Base-by-base conservation (phyloP, 768 basidiomycete species). In the Tulasnella calospora region DNA sequence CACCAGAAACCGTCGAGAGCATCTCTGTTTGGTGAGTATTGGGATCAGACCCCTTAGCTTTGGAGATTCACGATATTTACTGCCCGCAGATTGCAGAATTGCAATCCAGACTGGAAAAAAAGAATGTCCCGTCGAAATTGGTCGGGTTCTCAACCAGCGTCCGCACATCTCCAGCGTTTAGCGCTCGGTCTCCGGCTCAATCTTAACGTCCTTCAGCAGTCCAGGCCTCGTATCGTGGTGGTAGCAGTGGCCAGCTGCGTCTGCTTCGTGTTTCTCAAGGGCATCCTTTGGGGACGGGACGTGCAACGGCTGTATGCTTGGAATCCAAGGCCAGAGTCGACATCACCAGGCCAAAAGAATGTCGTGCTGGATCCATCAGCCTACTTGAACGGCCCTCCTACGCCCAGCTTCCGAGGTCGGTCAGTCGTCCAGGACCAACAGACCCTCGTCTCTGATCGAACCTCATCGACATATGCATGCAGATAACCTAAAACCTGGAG, bases 401-500 rank as follows among this genome's bases (percentile, higher is more conserved):
- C 61, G 30, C 15, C 30, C 23, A 67, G 61, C 30, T 35, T 67
- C 17, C 7, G 61, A 27, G 30, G 61, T 35, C 10, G 27, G 61
- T 67, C 61, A 17, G 27, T 12, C 33, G 6, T 30, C 30, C 30
- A 27, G n/a, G n/a, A 35, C 15, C 55, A 57, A 15, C 61, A 7
- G 3, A 67, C 2, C 30, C n/a, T 35, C 33, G 61, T 19, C 4
- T 30, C 27, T 27, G 27, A 67, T 30, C 2, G 10, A 67, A 27
- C 5, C 4, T 33, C 30, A 6, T 13, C 3, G 57, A 12, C 57
- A n/a, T n/a, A n/a, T n/a, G n/a, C n/a, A 19, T 35, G 30, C 46
- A 57, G 74, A 36, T 13, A 75, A 75, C 44, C 47, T 75, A 7
- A 75, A 75, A 61, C 40, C 44, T 0, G 74, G 47, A n/a, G 36